phyloP scores from a whole-genome alignment of 2,329 filamentous ascomycete genomes.

The Neocatenulostroma microsporum region DNA sequence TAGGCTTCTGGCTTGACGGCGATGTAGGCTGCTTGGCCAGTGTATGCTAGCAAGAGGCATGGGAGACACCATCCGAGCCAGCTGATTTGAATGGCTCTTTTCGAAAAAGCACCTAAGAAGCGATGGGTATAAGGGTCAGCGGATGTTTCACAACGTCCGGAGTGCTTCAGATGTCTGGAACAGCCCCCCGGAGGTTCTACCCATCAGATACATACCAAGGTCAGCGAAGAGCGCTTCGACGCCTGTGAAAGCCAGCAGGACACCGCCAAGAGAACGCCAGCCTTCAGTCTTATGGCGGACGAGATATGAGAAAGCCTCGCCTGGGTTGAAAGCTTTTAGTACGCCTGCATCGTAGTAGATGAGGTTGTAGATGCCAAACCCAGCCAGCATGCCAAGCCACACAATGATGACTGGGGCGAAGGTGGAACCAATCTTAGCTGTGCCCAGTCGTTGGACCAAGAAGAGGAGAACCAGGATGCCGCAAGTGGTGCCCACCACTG shows the following conservation, averaged over 20 bases:
- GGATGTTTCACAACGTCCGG: too few species aligned
- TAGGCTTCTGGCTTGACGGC: constrained; percentile 52
- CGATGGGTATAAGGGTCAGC: too few species aligned
- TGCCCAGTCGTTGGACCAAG: constrained; percentile 57
- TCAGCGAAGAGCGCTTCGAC: constrained; percentile 76
- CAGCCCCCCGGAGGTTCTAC: too few species aligned
- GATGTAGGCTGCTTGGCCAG: constrained; percentile 68
- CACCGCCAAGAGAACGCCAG: constrained; percentile 58
- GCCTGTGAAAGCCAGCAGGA: constrained; percentile 66
- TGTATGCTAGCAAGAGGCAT: constrained; percentile 58
- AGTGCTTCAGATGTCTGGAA: too few species aligned
- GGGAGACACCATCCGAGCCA: constrained; percentile 63
- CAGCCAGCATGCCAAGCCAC: constrained; percentile 56
- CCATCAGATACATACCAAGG: too few species aligned
- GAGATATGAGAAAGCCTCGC: constrained; percentile 55
- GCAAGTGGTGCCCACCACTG: constrained; percentile 57
- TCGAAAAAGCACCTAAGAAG: constrained; percentile 60
- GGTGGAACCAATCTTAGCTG: constrained; percentile 49
- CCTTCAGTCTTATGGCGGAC: constrained; percentile 51
- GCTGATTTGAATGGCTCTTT: constrained; percentile 60
- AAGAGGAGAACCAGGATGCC: constrained; percentile 59
- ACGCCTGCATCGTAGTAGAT: constrained; percentile 41
- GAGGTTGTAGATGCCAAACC: constrained; percentile 55
- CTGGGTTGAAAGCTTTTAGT: constrained; percentile 47
- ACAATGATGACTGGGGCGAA: constrained; percentile 62